Conservation (phyloP, 2,329 filamentous ascomycete genomes). For the Gremmenia infestans region DNA sequence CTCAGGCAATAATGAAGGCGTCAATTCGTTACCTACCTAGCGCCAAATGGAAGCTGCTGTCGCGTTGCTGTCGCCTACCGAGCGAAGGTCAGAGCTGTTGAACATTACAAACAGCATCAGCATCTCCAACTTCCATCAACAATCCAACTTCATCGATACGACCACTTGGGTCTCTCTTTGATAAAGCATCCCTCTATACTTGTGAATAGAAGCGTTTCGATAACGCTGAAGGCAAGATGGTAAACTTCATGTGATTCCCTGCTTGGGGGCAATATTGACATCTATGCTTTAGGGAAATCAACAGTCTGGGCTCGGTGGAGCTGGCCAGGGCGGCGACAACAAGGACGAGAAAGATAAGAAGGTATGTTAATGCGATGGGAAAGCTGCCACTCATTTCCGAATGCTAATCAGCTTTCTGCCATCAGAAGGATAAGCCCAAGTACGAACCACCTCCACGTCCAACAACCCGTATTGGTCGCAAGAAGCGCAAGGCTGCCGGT, state of each 20-base stretch:
- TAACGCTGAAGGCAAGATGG: conserved; percentile 24
- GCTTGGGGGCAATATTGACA: conserved; percentile 17
- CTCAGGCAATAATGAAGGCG: background rate
- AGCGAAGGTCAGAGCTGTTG: conserved; percentile 12
- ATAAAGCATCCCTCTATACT: background rate
- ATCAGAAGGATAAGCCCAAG: conserved; percentile 98
- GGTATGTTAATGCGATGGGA: conserved; percentile 42
- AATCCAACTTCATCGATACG: conserved; percentile 18
- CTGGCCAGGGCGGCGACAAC: conserved; percentile 64
- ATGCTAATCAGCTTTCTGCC: conserved; percentile 16
- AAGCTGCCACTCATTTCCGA: background rate
- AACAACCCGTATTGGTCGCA: conserved; percentile 92
- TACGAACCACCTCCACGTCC: conserved; percentile 97
- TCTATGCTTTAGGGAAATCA: conserved; percentile 36
- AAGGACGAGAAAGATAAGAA: conserved; percentile 93
- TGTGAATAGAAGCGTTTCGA: conserved; percentile 4
- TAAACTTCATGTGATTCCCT: conserved; percentile 18
- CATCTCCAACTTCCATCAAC: conserved; percentile 14
- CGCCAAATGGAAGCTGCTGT: conserved; percentile 1
- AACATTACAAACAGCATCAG: conserved; percentile 20
- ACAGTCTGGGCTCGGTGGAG: conserved; percentile 34
- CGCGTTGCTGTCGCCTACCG: conserved; percentile 25
- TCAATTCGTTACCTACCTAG: background rate
- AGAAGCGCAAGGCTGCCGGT: conserved; percentile 95
- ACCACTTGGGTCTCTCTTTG: conserved; percentile 7